Conservation (phyloP, 106 monocot species). For the Narthecium ossifragum region DNA sequence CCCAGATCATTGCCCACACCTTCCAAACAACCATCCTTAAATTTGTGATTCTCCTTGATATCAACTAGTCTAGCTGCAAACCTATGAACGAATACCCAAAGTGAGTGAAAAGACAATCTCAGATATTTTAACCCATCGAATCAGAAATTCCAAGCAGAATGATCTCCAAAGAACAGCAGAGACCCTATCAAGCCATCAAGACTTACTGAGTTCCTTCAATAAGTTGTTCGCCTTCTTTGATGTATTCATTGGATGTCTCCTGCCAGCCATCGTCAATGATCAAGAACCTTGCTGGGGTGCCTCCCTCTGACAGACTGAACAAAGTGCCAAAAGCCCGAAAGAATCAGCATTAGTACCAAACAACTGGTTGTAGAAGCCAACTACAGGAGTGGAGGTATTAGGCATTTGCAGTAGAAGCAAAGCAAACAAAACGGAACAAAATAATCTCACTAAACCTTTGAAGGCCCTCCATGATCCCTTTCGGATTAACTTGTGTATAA, state of each 20-base stretch:
- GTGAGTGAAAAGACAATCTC: background rate
- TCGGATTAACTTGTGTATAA: constrained; percentile 26
- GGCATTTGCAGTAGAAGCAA: too few relatives aligned
- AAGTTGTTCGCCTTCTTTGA: constrained; percentile 15
- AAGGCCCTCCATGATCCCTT: constrained; percentile 27
- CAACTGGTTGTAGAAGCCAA: too few relatives aligned
- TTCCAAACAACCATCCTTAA: background rate
- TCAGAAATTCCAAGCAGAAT: background rate
- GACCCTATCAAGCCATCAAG: too few relatives aligned
- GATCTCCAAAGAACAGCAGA: background rate
- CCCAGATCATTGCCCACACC: constrained; percentile 3
- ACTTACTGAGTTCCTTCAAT: constrained; percentile 29
- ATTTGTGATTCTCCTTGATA: constrained; percentile 35
- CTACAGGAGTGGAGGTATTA: too few relatives aligned
- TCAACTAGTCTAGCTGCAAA: constrained; percentile 23
- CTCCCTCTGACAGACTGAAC: constrained; percentile 22
- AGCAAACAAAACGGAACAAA: too few relatives aligned
- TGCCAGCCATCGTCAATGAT: constrained; percentile 56
- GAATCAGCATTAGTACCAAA: too few relatives aligned
- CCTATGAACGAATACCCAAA: background rate
- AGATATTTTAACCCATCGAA: background rate
- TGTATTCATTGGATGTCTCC: constrained; percentile 17
- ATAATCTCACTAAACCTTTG: constrained; percentile 13
- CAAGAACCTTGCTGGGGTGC: constrained; percentile 24
- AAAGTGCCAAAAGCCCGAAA: too few relatives aligned